Conservation (phyloP, 2,329 filamentous ascomycete genomes). For the Stagonosporopsis cucurbitacearum region DNA sequence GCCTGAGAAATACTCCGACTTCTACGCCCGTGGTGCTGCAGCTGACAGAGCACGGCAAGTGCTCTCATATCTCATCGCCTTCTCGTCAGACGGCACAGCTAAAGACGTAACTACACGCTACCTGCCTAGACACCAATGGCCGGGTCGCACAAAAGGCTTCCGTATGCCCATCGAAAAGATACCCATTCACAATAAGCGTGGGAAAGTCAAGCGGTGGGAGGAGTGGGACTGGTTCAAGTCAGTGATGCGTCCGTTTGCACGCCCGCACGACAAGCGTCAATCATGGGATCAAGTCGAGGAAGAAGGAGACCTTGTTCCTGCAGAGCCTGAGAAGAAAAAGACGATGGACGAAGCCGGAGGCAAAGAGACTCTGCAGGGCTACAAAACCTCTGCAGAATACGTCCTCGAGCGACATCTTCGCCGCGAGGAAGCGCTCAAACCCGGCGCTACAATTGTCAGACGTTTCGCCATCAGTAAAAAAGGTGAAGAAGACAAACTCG, state of each 20-base stretch:
- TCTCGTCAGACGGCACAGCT: slow-evolving; percentile 81
- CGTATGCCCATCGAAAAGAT: slow-evolving; percentile 81
- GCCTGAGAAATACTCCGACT: slow-evolving; percentile 72
- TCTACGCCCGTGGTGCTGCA: slow-evolving; percentile 83
- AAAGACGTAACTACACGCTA: slow-evolving; percentile 96
- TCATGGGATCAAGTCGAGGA: slow-evolving; percentile 82
- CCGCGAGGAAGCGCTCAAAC: slow-evolving; percentile 85
- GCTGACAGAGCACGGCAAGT: slow-evolving; percentile 88
- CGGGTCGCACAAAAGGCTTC: slow-evolving; percentile 87
- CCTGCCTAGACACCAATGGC: slow-evolving; percentile 78
- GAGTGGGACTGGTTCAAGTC: slow-evolving; percentile 88
- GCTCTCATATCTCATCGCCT: slow-evolving; percentile 86
- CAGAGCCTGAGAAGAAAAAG: slow-evolving; percentile 65
- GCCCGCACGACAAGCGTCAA: slow-evolving; percentile 62
- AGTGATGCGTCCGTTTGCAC: slow-evolving; percentile 75
- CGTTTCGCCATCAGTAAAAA: slow-evolving; percentile 75
- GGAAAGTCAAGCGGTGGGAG: slow-evolving; percentile 78
- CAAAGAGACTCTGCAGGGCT: slow-evolving; percentile 79
- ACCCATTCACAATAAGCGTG: slow-evolving; percentile 76
- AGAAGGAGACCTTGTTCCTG: slow-evolving; percentile 74
- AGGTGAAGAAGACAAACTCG: slow-evolving; percentile 73
- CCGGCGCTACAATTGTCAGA: slow-evolving; percentile 72
- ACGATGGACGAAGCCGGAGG: slow-evolving; percentile 77
- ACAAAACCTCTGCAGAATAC: slow-evolving; percentile 85
- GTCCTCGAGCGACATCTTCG: slow-evolving; percentile 85